Base-by-base conservation (phyloP, 306 rosid genomes). In the Notholithocarpus densiflorus region DNA sequence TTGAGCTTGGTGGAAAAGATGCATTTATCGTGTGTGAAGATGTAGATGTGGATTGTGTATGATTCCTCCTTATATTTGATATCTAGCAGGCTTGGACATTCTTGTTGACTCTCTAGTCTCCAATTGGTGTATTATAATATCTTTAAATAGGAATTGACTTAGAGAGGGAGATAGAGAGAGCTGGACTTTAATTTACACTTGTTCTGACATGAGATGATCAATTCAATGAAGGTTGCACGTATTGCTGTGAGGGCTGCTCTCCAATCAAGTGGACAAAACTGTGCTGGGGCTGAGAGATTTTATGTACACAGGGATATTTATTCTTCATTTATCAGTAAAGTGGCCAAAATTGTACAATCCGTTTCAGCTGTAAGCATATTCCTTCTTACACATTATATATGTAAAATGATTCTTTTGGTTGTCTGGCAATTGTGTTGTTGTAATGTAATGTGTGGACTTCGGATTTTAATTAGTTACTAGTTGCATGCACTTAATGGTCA, bases 1-100 rank as follows among this genome's bases (percentile, higher is more conserved):
- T 96, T 53, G 99, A 96, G 91, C 94, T 96, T 84, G 99, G 99
- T 62, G 99, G 99, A 80, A 96, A 96, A 92, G 98, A 93, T 88
- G 91, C 97, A 80, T 96, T 96, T 87, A 90, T 96, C 75, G 96
- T 96, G 66, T 96, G 98, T 57, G 96, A 96, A 29, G 98, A 96
- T 79, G 96, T 79, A 73, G 97, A 96, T 89, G 89, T 91, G 90
- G 93, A 96, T 61, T 93, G 79, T 61, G 99, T 93, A 91, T 77
- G 92, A 40, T 69, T 73, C n/a, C 78, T 79, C 80, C 73, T 62
- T 9, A 17, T 74, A 21, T 72, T 21, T 73, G 37, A 72, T 79
- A 64, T 71, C 70, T 64, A 56, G 69, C 65, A 45, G 71, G 11
- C 77, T 75, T 79, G 70, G 77, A 72, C 34, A 40, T 72, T 81